These are phyloP conservation scores for Furcasterigmium sp. DNA, from an alignment of 2,329 filamentous ascomycete genomes.

Conservation along the genomic window DNA sequence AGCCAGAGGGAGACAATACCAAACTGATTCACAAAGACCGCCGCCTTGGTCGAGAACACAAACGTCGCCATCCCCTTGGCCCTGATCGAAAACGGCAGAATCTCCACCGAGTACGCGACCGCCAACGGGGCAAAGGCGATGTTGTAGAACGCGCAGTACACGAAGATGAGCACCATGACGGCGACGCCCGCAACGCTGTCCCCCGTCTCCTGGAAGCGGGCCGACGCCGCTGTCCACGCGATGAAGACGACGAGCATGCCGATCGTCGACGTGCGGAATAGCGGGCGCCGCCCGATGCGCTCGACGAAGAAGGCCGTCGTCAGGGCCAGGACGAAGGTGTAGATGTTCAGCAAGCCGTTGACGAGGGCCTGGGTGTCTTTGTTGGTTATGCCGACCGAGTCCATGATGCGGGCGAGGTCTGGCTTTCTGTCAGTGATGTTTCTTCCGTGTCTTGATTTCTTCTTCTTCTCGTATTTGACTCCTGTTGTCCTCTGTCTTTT, in stretches of 20 bases:
- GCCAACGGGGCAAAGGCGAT: constrained; percentile 10
- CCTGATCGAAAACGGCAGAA: constrained; percentile 21
- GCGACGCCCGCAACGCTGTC: constrained; percentile 12
- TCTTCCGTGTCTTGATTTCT: background rate
- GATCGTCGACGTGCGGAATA: constrained; percentile 12
- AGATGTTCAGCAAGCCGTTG: constrained; percentile 17
- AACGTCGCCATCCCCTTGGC: constrained; percentile 27
- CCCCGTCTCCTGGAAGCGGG: constrained; percentile 4
- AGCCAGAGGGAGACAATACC: background rate
- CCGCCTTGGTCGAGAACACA: constrained; percentile 8
- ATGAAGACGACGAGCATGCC: constrained; percentile 13
- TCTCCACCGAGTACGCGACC: constrained; percentile 18
- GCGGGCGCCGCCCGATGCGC: constrained; percentile 16
- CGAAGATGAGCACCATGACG: constrained; percentile 26
- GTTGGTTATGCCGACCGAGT: constrained; percentile 21
- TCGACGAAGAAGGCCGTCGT: constrained; percentile 19
- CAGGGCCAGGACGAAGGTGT: constrained; percentile 21
- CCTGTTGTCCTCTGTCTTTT: too few relatives aligned
- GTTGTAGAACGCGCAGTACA: constrained; percentile 25
- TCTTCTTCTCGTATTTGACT: too few relatives aligned
- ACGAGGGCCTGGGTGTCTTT: constrained; percentile 20
- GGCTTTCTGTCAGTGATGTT: background rate
- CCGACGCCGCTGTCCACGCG: constrained; percentile 11
- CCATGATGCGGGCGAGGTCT: constrained; percentile 22
- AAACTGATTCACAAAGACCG: constrained; percentile 5